Percentiles rank a stretch among this genome's conserved stretches.
These are phyloP conservation scores for Nemania diffusa DNA, from an alignment of 2,329 filamentous ascomycete species.

Conservation along the genomic window DNA sequence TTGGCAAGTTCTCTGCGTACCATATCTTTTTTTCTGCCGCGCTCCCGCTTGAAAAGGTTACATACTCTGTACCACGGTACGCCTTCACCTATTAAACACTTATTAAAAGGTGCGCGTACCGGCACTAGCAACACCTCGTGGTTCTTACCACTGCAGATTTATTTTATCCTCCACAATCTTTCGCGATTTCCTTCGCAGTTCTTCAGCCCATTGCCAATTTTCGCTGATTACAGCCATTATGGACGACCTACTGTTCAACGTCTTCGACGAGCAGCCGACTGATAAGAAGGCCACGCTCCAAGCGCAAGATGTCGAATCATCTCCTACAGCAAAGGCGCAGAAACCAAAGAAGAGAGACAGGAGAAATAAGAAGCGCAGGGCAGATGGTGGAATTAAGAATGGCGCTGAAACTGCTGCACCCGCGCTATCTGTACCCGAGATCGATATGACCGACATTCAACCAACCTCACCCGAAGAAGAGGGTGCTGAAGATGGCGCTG, in stretches of 20 bases:
- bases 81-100: no score
- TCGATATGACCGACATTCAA: slow-evolving; percentile 49
- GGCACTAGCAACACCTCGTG: neutral
- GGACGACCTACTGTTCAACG: slow-evolving; percentile 81
- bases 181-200: neutral
- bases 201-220: neutral
- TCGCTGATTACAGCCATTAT: slow-evolving; percentile 54
- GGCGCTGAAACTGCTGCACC: slow-evolving; percentile 37
- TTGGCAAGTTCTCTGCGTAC: slow-evolving; percentile 8
- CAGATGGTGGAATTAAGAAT: slow-evolving; percentile 79
- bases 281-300: slow-evolving; percentile 57
- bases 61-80: no score
- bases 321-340: slow-evolving; percentile 49
- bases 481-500: slow-evolving; percentile 48
- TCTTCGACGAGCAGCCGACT: slow-evolving; percentile 75
- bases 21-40: slow-evolving; percentile 44
- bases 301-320: slow-evolving; percentile 44
- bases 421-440: slow-evolving; percentile 51
- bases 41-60: slow-evolving; percentile 35
- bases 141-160: neutral
- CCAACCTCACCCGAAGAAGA: slow-evolving; percentile 52
- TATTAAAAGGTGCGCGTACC: neutral
- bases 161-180: neutral
- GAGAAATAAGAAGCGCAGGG: slow-evolving; percentile 83
- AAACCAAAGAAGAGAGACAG: slow-evolving; percentile 59